Base-by-base conservation (phyloP, 495 filamentous ascomycete species). In the Penicillium coffeae region DNA sequence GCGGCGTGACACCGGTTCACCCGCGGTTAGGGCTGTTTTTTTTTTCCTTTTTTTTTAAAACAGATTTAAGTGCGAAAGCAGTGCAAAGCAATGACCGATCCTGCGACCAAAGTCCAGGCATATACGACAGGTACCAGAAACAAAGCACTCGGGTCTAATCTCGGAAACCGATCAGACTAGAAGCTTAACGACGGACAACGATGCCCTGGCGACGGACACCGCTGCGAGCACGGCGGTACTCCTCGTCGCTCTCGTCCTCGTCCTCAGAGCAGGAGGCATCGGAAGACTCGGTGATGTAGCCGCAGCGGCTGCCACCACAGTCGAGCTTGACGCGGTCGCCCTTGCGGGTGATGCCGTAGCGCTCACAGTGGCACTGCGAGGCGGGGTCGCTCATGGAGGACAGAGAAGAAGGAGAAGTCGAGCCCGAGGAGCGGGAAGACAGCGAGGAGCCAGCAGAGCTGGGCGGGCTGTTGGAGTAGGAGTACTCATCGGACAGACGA, bases 331-430 rank as follows among this genome's bases (percentile, higher is more conserved):
- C 86, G 47, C 89, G 81, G 63, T 90, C 86, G 51, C 90, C 90
- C 72, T 83, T 83, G 71, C 90, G 87, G 48, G 90, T 96, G 76
- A 96, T 94, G 47, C 90, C 90, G 75, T 93, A 96, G 75, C 90
- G 89, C 59, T 96, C 88, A 70, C 90, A 96, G 50, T 81, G 85
- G 79, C 90, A 96, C 47, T 71, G 62, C 41, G 78, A 80, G 66
- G 81, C 80, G 64, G 82, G 82, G 63, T 88, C 87, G 56, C 79
- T 86, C 58, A 91, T 74, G 44, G 81, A 88, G 36, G 78, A 78
- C n/a, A 87, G 77, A 20, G 86, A 88, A 38, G 75, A 82, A 27
- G 85, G 87, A 42, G 80, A 85, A 32, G 79, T 83, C 65, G 78
- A 80, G 74, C 83, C 87, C 39, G 82, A 72, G 40, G 78, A 90